Conservation (phyloP, 441 rosid species). For the Gossypium gossypioides region DNA sequence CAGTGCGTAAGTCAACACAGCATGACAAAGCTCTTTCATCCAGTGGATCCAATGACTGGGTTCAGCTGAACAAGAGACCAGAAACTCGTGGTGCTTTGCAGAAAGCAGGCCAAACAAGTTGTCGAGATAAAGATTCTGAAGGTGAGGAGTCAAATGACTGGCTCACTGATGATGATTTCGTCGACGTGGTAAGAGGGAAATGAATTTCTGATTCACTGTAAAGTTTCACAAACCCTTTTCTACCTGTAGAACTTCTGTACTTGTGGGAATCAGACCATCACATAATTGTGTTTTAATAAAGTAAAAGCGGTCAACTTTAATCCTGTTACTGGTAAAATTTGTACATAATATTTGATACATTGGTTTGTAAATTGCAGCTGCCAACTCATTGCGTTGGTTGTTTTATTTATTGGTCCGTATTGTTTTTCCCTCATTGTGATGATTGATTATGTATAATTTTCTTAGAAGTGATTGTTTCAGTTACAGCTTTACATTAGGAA, state of each 20-base stretch:
- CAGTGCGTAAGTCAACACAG: constrained; percentile 16
- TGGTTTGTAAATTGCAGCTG: neutral
- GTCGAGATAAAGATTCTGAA: constrained; percentile 47
- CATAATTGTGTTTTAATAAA: constrained; percentile 11
- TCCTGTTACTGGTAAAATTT: constrained; percentile 6
- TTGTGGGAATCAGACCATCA: constrained; percentile 12
- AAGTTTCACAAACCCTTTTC: constrained; percentile 13
- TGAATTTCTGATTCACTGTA: constrained; percentile 19
- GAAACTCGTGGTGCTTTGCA: constrained; percentile 17
- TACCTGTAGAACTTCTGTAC: neutral
- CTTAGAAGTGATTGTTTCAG: too few relatives aligned
- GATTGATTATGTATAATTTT: neutral
- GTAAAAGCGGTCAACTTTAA: neutral
- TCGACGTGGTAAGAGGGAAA: constrained; percentile 25
- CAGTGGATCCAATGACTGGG: constrained; percentile 54
- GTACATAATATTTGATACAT: constrained; percentile 12
- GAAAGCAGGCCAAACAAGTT: constrained; percentile 29
- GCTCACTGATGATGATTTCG: constrained; percentile 52
- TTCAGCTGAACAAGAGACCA: constrained; percentile 33
- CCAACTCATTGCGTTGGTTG: neutral
- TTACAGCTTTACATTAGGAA: too few relatives aligned
- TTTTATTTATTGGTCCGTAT: neutral
- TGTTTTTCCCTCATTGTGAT: neutral
- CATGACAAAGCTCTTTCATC: constrained; percentile 26
- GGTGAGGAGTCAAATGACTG: constrained; percentile 55